Conservation (phyloP, 2,329 filamentous ascomycete genomes). For the Penicillium sp. region DNA sequence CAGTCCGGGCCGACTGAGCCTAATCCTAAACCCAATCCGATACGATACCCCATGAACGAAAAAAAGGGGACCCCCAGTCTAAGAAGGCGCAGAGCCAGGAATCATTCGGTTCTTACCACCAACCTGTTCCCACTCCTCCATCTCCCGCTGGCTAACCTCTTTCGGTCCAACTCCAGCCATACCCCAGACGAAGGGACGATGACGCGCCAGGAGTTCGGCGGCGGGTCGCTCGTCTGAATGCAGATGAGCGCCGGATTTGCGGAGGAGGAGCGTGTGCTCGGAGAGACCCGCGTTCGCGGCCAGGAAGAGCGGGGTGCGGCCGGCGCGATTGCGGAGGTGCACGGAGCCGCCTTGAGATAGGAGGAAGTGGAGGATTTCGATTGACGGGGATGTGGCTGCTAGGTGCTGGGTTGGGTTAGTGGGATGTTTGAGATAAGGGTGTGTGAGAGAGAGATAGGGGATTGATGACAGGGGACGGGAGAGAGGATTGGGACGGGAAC, state of each 20-base stretch:
- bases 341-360: slow-evolving; percentile 59
- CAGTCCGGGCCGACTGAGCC: neutral
- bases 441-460: neutral
- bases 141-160: slow-evolving; percentile 27
- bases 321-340: slow-evolving; percentile 58
- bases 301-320: slow-evolving; percentile 60
- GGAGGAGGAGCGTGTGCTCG: slow-evolving; percentile 56
- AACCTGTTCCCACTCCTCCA: slow-evolving; percentile 20
- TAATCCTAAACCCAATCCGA: neutral
- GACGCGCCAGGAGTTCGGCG: slow-evolving; percentile 51
- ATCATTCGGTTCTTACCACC: slow-evolving; percentile 18
- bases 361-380: slow-evolving; percentile 57
- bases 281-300: slow-evolving; percentile 57
- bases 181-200: slow-evolving; percentile 44
- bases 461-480: neutral
- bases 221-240: slow-evolving; percentile 57
- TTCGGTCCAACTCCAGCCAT: slow-evolving; percentile 43
- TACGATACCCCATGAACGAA: too few relatives aligned
- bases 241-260: slow-evolving; percentile 59
- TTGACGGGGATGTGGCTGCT: slow-evolving; percentile 56
- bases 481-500: neutral
- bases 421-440: neutral
- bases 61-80: too few relatives aligned
- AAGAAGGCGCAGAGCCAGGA: slow-evolving; percentile 32
- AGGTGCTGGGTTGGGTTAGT: slow-evolving; percentile 46